Evolutionary conservation across 2,329 filamentous ascomycete species (phyloP), one percentile per base, ranked within the genome.

Genomic region (Lachnum nothofagi): DNA sequence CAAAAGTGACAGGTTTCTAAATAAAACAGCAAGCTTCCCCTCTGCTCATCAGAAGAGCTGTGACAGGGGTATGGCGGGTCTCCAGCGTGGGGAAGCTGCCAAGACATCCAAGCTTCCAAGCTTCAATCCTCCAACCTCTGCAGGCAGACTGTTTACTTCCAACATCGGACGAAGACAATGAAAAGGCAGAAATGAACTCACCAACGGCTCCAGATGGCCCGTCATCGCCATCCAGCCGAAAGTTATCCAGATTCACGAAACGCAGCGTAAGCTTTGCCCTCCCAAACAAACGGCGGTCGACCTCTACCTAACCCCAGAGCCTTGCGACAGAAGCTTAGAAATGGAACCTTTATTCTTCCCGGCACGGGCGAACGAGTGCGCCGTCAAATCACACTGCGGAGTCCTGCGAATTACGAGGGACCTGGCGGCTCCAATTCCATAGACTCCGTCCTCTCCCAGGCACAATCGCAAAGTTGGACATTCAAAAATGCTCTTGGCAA

Each of bases 271-370:
- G 60, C 37, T 23, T 19, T 45, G 43, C 48, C 12, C 37, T 23
- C 25, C 16, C 9, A 37, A 29, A 37, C 19, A 42, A 40, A 22
- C 14, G 17, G 2, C 33, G 23, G 9, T 29, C 25, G 22, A 9
- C 43, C 10, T 12, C 22, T 44, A 16, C 20, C 17, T 25, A n/a
- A 34, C 35, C 40, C 12, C 31, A 44, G 24, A 42, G 37, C 46
- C 20, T n/a, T 22, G 6, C 16, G 34, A 52, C 41, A 84, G 80
- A 82, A 90, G 77, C 76, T 94, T 53, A 84, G 86, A 58, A 86
- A 91, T 65, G 88, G 88, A 57, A 93, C 88, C 38, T 90, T 94
- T 67, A 86, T 97, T 59, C 78, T 95, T 46, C 90, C 91, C 6
- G 76, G 78, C 51, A 96, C 90, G 2, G 91, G 91, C 61, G 87